Evolutionary conservation across 1,284 basidiomycete genomes (phyloP).

Genomic region (Boletellus sp.): DNA sequence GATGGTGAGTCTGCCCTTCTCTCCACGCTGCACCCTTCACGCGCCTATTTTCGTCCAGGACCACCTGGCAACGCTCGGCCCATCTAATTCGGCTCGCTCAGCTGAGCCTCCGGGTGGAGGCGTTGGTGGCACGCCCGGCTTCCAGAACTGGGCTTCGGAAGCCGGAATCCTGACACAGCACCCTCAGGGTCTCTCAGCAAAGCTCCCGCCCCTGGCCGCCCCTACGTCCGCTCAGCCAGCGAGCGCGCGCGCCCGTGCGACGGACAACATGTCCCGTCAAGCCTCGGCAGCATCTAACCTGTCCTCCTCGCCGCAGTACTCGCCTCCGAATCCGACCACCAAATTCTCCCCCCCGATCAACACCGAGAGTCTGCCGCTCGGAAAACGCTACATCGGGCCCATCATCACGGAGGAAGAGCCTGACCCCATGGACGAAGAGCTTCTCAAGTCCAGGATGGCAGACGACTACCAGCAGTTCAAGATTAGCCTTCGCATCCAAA

Average conservation of each 20-base stretch:
- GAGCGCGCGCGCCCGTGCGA: slow-evolving; percentile 24
- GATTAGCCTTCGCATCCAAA: slow-evolving; percentile 45
- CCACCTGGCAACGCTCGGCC: slow-evolving; percentile 26
- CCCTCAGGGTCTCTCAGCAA: slow-evolving; percentile 13
- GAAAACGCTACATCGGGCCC: slow-evolving; percentile 48
- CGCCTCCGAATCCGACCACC: slow-evolving; percentile 19
- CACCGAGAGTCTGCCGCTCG: slow-evolving; percentile 20
- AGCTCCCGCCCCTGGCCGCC: slow-evolving; percentile 3
- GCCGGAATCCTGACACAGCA: slow-evolving; percentile 25
- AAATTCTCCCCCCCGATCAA: slow-evolving; percentile 26
- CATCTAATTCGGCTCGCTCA: slow-evolving; percentile 23
- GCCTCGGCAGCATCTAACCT: slow-evolving; percentile 21
- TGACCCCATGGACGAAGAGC: slow-evolving; percentile 26
- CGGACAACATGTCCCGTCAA: slow-evolving; percentile 30
- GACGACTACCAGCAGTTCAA: slow-evolving; percentile 50
- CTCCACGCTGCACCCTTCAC: slow-evolving; percentile 7
- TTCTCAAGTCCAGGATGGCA: slow-evolving; percentile 32
- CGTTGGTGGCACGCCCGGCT: slow-evolving; percentile 15
- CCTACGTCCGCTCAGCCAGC: slow-evolving; percentile 14
- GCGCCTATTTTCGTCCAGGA: slow-evolving; percentile 17
- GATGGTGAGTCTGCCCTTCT: slow-evolving; percentile 21
- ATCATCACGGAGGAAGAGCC: slow-evolving; percentile 40
- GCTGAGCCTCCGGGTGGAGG: slow-evolving; percentile 16
- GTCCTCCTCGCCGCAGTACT: slow-evolving; percentile 28
- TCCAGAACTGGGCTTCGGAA: slow-evolving; percentile 34